Evolutionary conservation across 257 asterid genomes (phyloP), one percentile per base, ranked within the genome.

Genomic region (Asclepias syriaca): DNA sequence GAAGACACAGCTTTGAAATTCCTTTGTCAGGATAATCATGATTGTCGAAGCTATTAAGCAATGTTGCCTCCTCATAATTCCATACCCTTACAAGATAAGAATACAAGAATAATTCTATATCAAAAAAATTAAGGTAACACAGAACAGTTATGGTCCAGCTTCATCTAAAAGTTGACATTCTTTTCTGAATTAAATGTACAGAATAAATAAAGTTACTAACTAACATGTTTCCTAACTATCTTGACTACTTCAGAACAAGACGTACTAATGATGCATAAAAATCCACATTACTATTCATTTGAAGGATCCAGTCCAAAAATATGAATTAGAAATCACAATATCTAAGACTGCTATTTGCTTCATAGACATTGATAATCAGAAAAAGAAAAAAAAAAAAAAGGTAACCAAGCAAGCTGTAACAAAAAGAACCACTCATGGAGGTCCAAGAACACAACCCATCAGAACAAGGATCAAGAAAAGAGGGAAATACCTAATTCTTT

Each of bases 1-100:
- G 81, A 72, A 95, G 96, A 77, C 97, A 95, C 29, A 95, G 87
- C 85, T 95, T 95, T 56, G 99, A 90, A 77, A 92, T 83, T 76
- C 98, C 98, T 84, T 86, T 87, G 65, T 90, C 98, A 64, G 94
- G 96, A 86, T 82, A 90, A 78, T 83, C 87, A 82, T 95, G 97
- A 87, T 95, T 95, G 73, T 85, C 88, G 68, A 92, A 95, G 83
- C 90, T 88, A 82, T 95, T 92, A 22, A 95, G 98, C 59, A 90
- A 76, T 72, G 90, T 82, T 40, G 94, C 96, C 76, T 87, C 96
- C 82, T 92, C 95, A 48, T 92, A 90, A 78, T 82, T 75, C 86
- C 84, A 82, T 14, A 82, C 81, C 81, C 85, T 76, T 56, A 18
- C 60, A 55, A 46, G 54, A 79, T 22, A 74, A 22, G 61, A 58